Base-by-base conservation (phyloP, 805 yeast genomes). In the Ogataea saltuana region DNA sequence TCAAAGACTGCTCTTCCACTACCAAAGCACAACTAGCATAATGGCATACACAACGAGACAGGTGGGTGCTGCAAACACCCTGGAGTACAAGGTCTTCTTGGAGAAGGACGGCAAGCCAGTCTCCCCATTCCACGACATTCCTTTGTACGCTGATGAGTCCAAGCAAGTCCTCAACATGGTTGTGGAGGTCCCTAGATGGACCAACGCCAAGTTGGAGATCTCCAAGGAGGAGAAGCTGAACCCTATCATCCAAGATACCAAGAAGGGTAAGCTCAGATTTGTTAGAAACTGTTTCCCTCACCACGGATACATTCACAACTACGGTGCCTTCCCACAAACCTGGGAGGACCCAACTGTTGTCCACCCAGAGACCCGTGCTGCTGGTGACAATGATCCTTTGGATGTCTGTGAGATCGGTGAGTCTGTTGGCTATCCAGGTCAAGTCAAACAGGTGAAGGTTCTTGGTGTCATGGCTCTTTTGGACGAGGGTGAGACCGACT, bases 211-310 rank as follows among this genome's bases (percentile, higher is more conserved):
- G 76, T 76, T 90, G 68, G 99, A 93, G 71, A 89, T 90, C 69
- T 80, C 85, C 67, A 90, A 89, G 73, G 95, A 86, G 59, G 72
- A 72, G 57, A 69, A 78, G 34, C 76, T 89, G 65, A 93, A 93
- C 76, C 99, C 99, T 60, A 93, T 93, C 59, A 75, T 87, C 50
- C 99, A 93, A 75, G 99, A 93, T 71, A 87, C 95, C 64, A 93
- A 93, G 77, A 91, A 93, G 78, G 98, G 97, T 56, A 85, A 88
- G 70, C 80, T 89, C 62, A 83, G 98, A 74, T 93, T 84, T 59
- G 98, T 93, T 48, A 84, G 96, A 75, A 93, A 93, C 80, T 82
- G 95, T 69, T 91, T 91, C 88, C 99, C 99, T 41, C 96, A 87
- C 76, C 95, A 93, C 68, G 99, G 99, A 59, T 91, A 93, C 76